Percentiles rank a stretch among this genome's conserved stretches.
Conservation (phyloP, 2,329 filamentous ascomycete species). For the Fusarium humuli region DNA sequence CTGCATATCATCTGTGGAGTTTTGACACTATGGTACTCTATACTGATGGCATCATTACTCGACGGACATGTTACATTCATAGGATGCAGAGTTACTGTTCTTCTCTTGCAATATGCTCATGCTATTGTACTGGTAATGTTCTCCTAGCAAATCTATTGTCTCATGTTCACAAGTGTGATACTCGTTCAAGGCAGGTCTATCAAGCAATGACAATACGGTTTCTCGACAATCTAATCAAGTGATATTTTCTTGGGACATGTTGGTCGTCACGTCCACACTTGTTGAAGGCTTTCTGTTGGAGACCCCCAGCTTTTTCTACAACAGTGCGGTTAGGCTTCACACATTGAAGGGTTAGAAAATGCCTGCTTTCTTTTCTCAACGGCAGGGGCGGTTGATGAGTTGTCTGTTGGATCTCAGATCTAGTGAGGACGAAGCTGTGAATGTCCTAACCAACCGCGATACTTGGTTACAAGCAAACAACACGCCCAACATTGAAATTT, state of each 20-base stretch:
- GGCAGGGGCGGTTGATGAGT: conserved; percentile 13
- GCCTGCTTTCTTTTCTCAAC: not conserved
- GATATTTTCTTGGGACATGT: not conserved
- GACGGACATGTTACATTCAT: not conserved
- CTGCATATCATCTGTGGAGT: conserved; percentile 17
- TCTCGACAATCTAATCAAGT: not conserved
- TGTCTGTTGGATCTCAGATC: not conserved
- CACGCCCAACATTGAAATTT: not conserved
- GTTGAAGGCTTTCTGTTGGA: not conserved
- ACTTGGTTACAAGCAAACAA: not conserved
- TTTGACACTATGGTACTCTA: not conserved
- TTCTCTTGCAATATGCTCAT: not conserved
- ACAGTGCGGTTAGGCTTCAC: not conserved
- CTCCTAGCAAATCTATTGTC: not conserved
- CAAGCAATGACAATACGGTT: not conserved
- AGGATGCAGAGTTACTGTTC: not conserved
- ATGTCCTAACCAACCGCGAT: conserved; percentile 5
- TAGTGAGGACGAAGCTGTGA: not conserved
- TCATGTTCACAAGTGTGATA: not conserved
- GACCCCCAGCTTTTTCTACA: not conserved
- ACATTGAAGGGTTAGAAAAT: not conserved
- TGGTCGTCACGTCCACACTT: not conserved
- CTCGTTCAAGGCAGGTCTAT: not conserved
- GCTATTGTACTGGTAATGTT: not conserved
- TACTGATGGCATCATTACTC: conserved; percentile 13